phyloP scores from a whole-genome alignment of 306 rosid species.

The Neltuma alba region DNA sequence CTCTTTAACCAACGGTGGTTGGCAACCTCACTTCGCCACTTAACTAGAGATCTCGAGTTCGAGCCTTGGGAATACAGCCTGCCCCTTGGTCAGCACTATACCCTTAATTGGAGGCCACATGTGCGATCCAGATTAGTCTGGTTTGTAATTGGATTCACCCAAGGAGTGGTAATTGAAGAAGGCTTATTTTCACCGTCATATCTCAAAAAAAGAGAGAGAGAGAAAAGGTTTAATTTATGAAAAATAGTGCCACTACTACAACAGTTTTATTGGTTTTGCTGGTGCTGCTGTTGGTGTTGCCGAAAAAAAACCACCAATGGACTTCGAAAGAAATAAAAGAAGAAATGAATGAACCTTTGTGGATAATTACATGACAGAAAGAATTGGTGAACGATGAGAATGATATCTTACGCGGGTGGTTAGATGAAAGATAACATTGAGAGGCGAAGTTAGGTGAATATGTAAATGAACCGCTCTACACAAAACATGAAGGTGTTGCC shows the following conservation, averaged over 20 bases:
- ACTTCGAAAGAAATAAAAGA: background rate
- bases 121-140: no score
- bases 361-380: background rate
- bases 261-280: background rate
- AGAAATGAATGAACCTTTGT: background rate
- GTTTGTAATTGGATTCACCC: no score
- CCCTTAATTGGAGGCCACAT: no score
- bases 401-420: background rate
- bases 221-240: background rate
- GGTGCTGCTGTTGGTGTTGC: background rate
- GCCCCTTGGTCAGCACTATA: no score
- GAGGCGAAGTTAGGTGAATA: background rate
- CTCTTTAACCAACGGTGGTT: no score
- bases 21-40: no score
- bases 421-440: background rate
- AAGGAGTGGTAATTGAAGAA: no score
- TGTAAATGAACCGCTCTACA: background rate
- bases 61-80: no score
- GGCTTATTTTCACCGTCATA: background rate
- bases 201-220: background rate
- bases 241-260: background rate
- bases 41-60: no score
- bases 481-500: background rate
- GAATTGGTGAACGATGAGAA: background rate
- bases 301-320: background rate